Percentiles rank a stretch among this genome's conserved stretches.
These are phyloP conservation scores for Gossypium thurberi DNA, from an alignment of 345 rosid genomes.

Conservation along the genomic window DNA sequence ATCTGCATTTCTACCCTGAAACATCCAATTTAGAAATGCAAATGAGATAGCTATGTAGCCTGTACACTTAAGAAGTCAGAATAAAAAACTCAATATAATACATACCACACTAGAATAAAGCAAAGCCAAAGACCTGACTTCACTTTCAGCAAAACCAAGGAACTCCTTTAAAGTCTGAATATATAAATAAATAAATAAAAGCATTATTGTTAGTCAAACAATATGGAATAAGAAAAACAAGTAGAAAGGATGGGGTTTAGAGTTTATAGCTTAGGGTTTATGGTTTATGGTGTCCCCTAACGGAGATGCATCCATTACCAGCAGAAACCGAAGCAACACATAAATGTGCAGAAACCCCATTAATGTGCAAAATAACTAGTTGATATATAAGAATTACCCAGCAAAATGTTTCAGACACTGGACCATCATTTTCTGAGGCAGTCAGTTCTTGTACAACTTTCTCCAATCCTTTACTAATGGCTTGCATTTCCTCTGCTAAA, in stretches of 20 bases:
- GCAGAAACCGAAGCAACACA: not conserved
- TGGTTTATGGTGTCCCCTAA: not conserved
- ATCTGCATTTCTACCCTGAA: constrained; percentile 80
- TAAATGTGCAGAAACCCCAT: not conserved
- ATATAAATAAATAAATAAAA: constrained; percentile 27
- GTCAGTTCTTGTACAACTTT: constrained; percentile 62
- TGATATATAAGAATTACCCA: constrained; percentile 34
- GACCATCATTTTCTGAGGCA: constrained; percentile 57
- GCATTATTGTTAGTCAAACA: constrained; percentile 5
- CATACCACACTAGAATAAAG: constrained; percentile 70
- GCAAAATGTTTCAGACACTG: constrained; percentile 43
- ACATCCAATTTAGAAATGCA: constrained; percentile 13
- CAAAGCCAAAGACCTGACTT: constrained; percentile 62
- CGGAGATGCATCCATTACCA: not conserved
- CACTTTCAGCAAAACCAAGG: constrained; percentile 66
- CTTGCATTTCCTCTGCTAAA: constrained; percentile 93
- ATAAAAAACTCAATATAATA: not conserved
- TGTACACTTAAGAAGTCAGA: not conserved
- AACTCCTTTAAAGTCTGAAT: constrained; percentile 60
- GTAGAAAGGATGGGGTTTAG: not conserved
- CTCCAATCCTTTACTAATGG: constrained; percentile 78
- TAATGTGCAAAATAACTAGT: constrained; percentile 7
- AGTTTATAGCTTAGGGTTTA: not conserved
- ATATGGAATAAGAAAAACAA: not conserved
- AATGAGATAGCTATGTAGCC: constrained; percentile 3